Conservation (phyloP, 805 yeast genomes). For the Starmerella floris region DNA sequence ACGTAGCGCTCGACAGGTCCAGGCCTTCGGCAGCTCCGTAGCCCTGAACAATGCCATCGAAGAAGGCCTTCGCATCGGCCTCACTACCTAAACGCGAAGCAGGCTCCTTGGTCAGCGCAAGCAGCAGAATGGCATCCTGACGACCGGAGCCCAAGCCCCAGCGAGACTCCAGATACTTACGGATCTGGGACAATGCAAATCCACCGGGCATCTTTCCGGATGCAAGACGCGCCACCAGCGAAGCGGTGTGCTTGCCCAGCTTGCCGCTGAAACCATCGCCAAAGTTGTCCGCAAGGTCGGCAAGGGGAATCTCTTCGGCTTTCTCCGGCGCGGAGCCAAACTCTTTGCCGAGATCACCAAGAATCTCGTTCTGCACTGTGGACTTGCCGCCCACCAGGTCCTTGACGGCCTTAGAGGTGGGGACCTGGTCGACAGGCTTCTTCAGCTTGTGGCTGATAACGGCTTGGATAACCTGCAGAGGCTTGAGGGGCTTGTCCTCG, state of each 20-base stretch:
- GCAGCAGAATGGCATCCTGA: slow-evolving; percentile 77
- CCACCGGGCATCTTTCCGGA: slow-evolving; percentile 99
- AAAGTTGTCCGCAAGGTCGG: slow-evolving; percentile 88
- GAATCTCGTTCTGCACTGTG: slow-evolving; percentile 93
- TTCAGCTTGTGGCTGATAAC: slow-evolving; percentile 92
- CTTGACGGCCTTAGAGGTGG: slow-evolving; percentile 85
- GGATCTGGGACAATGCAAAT: slow-evolving; percentile 77
- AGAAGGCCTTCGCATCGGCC: slow-evolving; percentile 77
- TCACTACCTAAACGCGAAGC: slow-evolving; percentile 76
- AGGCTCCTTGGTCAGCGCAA: slow-evolving; percentile 83
- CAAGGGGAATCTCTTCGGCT: slow-evolving; percentile 95
- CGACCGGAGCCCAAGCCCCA: slow-evolving; percentile 91
- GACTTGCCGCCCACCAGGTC: slow-evolving; percentile 98
- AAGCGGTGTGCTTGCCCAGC: slow-evolving; percentile 85
- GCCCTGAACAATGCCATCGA: slow-evolving; percentile 69
- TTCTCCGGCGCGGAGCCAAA: slow-evolving; percentile 97
- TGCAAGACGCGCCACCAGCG: slow-evolving; percentile 79
- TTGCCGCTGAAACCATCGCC: slow-evolving; percentile 81
- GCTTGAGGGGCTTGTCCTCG: slow-evolving; percentile 82
- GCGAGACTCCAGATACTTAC: slow-evolving; percentile 80
- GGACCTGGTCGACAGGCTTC: slow-evolving; percentile 73
- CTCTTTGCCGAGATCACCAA: slow-evolving; percentile 97
- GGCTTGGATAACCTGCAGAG: slow-evolving; percentile 68
- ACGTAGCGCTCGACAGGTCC: slow-evolving; percentile 53
- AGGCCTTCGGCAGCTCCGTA: slow-evolving; percentile 78